Percentiles rank a stretch among this genome's conserved stretches.
phyloP scores from a whole-genome alignment of 805 yeast genomes.

The Clavispora vitiphila region DNA sequence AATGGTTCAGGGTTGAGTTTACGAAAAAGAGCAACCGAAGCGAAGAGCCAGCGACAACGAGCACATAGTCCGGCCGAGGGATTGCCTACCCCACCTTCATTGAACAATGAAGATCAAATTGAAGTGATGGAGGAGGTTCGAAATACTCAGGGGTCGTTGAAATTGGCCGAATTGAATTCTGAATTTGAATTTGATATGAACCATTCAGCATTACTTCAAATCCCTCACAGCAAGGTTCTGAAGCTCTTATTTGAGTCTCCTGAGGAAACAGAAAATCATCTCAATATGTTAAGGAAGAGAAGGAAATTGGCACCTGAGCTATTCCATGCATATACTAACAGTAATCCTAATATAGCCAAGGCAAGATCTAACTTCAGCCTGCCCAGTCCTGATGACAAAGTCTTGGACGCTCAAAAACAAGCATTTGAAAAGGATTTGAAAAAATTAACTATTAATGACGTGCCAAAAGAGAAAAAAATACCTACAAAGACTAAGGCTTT shows the following conservation, averaged over 20 bases:
- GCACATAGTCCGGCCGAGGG: background rate
- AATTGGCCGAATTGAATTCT: background rate
- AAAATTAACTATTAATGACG: conserved; percentile 21
- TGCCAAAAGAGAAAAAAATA: conserved; percentile 6
- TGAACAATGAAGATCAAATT: background rate
- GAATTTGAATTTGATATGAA: conserved; percentile 5
- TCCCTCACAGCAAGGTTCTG: conserved; percentile 7
- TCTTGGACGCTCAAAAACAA: conserved; percentile 52
- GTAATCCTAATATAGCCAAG: conserved; percentile 31
- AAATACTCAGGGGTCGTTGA: background rate
- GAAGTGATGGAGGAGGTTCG: background rate
- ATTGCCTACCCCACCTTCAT: background rate
- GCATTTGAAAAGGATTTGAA: conserved; percentile 32
- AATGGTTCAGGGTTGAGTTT: background rate
- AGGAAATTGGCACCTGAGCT: conserved; percentile 9
- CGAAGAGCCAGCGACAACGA: background rate
- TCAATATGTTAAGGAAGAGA: background rate
- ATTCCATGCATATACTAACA: conserved; percentile 39
- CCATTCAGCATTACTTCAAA: conserved; percentile 4
- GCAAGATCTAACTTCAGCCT: conserved; percentile 50
- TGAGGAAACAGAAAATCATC: background rate
- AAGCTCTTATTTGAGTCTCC: conserved; percentile 2
- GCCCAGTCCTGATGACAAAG: conserved; percentile 82
- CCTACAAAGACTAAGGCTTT: conserved; percentile 36
- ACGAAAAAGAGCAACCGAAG: background rate